Evolutionary conservation across 805 yeast genomes (phyloP).

Genomic region (Yamadazyma insecticola): DNA sequence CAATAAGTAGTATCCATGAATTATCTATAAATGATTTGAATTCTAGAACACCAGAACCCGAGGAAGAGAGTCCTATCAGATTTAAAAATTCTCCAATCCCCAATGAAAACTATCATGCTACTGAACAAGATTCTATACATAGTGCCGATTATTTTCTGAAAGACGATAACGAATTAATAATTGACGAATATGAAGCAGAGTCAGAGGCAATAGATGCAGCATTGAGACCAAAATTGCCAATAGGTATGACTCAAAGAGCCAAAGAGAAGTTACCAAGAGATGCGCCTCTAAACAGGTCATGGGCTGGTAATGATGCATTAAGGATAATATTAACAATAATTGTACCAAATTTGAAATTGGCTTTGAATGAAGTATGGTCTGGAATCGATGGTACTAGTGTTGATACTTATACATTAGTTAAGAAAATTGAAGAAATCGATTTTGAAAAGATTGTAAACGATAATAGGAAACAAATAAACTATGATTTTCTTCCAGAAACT

Average conservation of each 20-base stretch:
- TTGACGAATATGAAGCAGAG: conserved; percentile 4
- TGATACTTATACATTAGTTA: conserved; percentile 29
- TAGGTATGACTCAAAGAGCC: conserved; percentile 58
- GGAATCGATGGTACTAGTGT: conserved; percentile 13
- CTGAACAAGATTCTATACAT: no score
- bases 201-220: conserved; percentile 31
- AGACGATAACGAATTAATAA: conserved; percentile 1
- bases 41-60: not conserved
- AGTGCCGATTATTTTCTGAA: not conserved
- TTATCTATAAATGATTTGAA: no score
- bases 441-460: conserved; percentile 17
- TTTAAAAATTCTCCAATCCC: conserved; percentile 1
- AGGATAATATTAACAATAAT: conserved; percentile 35
- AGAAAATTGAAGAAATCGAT: conserved; percentile 37
- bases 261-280: conserved; percentile 49
- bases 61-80: no score
- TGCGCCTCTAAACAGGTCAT: conserved; percentile 44
- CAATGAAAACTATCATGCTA: not conserved
- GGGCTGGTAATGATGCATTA: conserved; percentile 56
- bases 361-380: conserved; percentile 22
- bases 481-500: conserved; percentile 41
- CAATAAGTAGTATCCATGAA: no score
- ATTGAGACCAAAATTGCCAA: conserved; percentile 47
- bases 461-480: conserved; percentile 25
- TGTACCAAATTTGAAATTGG: conserved; percentile 31